Base-by-base conservation (phyloP, 2,329 filamentous ascomycete species). In the Chaetomium globosum region DNA sequence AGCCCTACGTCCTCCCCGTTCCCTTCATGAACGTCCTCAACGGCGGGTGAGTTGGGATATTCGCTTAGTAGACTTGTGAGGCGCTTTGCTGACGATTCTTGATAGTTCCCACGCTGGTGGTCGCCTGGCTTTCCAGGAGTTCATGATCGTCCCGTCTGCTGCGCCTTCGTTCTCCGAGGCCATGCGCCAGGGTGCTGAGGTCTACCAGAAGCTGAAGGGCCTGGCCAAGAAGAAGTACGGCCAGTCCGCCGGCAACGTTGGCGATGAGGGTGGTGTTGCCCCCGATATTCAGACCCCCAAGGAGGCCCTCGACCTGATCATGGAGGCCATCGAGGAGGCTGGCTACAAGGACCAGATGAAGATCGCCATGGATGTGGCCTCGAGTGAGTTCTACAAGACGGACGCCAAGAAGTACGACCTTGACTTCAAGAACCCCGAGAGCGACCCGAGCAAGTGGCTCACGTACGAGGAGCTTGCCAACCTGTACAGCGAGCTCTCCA, bases 391-490 rank as follows among this genome's bases (percentile, higher is more conserved):
- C 87, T 99, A 99, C 90, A 98, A 98, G 85, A 81, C 84, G 75
- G 92, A 95, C 60, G 94, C 83, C 79, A 97, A 98, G 91, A 98
- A 98, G 87, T 99, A 99, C 87, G 95, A 99, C 79, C 87, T 99
- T 71, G 95, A 98, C 89, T 99, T 98, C 92, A 98, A 99, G 92
- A 99, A 99, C 89, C 94, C 95, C 76, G 90, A 98, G 71, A 95
- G 90, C 80, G 95, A 99, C 85, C 86, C 89, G 77, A 86, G 82
- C 85, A 98, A 99, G 88, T 98, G 95, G 95, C 85, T 99, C 85
- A 97, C 92, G 74, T 98, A 98, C 83, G 92, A 98, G 86, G 85
- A 99, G 84, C 90, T 99, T 69, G 94, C 95, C 77, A 88, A 90
- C 76, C 83, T 96, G 75, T 98, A 99, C 89, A 87, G 91, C 80